These are phyloP conservation scores for Boeremia exigua DNA, from an alignment of 2,329 filamentous ascomycete genomes.

Conservation along the genomic window DNA sequence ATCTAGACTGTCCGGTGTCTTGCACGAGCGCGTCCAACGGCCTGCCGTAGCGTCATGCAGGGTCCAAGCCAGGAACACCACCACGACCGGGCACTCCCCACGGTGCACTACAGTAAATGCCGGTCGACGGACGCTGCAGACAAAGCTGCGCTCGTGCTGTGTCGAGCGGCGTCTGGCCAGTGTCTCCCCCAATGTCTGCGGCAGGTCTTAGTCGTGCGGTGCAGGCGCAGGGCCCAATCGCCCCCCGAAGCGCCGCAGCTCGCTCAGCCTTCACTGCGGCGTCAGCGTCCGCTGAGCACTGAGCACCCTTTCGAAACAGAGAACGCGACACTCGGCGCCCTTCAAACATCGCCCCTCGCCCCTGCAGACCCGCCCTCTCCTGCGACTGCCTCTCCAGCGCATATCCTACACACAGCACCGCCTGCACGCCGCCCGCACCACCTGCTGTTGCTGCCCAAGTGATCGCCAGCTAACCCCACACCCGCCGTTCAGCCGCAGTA, in stretches of 20 bases:
- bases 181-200: background rate
- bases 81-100: background rate
- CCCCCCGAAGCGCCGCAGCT: slow-evolving; percentile 15
- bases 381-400: background rate
- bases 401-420: background rate
- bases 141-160: background rate
- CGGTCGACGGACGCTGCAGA: too few relatives aligned
- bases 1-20: background rate
- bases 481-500: slow-evolving; percentile 20
- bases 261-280: slow-evolving; percentile 25
- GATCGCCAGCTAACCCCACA: slow-evolving; percentile 18
- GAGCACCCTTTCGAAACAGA: slow-evolving; percentile 33
- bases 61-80: slow-evolving; percentile 19
- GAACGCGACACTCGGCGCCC: slow-evolving; percentile 23
- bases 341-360: slow-evolving; percentile 21
- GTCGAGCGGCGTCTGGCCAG: background rate
- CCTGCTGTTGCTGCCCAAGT: slow-evolving; percentile 13
- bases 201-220: background rate
- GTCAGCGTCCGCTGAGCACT: slow-evolving; percentile 29
- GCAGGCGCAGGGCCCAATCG: slow-evolving; percentile 4
- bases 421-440: background rate
- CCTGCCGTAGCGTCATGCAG: slow-evolving; percentile 32
- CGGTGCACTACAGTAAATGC: too few relatives aligned
- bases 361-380: slow-evolving; percentile 7
- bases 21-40: slow-evolving; percentile 10